Base-by-base conservation (phyloP, 148 eudicot species). In the Chenopodium formosanum region DNA sequence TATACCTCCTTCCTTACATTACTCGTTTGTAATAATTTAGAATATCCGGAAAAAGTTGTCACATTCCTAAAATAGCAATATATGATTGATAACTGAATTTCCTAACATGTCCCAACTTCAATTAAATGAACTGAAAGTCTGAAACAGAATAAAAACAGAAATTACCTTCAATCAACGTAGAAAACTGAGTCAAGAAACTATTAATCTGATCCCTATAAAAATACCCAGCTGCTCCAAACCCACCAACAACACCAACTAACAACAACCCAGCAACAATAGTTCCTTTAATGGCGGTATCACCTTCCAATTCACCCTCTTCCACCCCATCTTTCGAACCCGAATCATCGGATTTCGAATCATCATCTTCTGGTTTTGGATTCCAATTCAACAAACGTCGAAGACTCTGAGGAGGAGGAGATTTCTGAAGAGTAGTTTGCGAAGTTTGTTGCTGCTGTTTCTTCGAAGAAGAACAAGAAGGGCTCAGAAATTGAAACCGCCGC, bases 81-180 rank as follows among this genome's bases (percentile, higher is more conserved):
- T 27, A 27, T 50, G 16, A 11, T 50, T 13, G 14, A 50, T 50
- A 40, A 40, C 5, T 40, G 44, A 40, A 40, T 5, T 40, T 40
- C 44, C 44, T 40, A 40, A 40, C 8, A 40, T 40, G 0, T 40
- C 7, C 44, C 0, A 40, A 40, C 44, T 40, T 5, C 6, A 4
- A 5, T 34, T 5, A 40, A 40, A 40, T 50, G 14, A 50, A 50
- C 12, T 50, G 16, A 27, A 27, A 27, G 29, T 27, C 29, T 27
- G 29, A 83, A 48, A 3, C 17, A 70, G 12, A 32, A 9, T 11
- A 32, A n/a, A 74, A 22, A 13, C 48, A 47, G 68, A 70, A 74
- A 78, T 62, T 79, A 95, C 99, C 99, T 91, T 94, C 99, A 84
- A 95, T 92, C 63, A 94, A 82, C 29, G 91, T 86, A 44, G 99